These are phyloP conservation scores for Malassezia yamatoensis DNA, from an alignment of 1,284 basidiomycete genomes.

Conservation along the genomic window DNA sequence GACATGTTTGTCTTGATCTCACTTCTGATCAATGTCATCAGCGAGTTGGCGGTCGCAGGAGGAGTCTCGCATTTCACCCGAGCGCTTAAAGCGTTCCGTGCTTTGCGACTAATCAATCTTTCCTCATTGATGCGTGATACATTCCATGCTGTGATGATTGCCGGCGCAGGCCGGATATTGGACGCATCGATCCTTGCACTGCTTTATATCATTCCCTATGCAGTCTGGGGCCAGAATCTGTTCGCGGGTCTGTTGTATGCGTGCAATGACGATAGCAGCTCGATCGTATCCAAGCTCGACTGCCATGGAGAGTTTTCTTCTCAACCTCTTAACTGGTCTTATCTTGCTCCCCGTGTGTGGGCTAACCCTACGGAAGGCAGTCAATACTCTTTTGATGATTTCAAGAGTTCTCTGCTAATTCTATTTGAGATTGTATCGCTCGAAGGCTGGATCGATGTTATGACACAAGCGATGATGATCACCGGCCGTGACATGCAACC, in stretches of 20 bases:
- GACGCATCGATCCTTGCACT: constrained; percentile 87
- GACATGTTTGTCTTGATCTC: constrained; percentile 79
- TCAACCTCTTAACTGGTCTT: constrained; percentile 54
- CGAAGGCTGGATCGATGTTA: constrained; percentile 88
- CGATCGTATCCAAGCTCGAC: constrained; percentile 55
- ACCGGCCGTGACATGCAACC: constrained; percentile 53
- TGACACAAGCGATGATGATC: constrained; percentile 71
- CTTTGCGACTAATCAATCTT: constrained; percentile 74
- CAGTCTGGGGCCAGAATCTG: constrained; percentile 92
- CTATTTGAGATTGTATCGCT: constrained; percentile 93
- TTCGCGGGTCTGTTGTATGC: constrained; percentile 73
- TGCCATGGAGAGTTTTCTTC: constrained; percentile 69
- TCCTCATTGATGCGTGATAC: constrained; percentile 64
- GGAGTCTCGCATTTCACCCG: constrained; percentile 67
- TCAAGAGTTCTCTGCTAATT: constrained; percentile 74
- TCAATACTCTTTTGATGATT: constrained; percentile 81
- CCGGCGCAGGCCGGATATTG: constrained; percentile 72
- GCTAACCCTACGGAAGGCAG: constrained; percentile 73
- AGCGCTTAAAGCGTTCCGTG: constrained; percentile 77
- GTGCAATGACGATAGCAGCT: constrained; percentile 63
- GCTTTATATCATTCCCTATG: constrained; percentile 87
- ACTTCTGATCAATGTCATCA: constrained; percentile 69
- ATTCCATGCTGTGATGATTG: constrained; percentile 81
- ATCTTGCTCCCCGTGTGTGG: constrained; percentile 76
- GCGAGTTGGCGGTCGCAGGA: constrained; percentile 66